Conservation (phyloP, 129 eudicot species). For the Rutidosis leptorrhynchoides region DNA sequence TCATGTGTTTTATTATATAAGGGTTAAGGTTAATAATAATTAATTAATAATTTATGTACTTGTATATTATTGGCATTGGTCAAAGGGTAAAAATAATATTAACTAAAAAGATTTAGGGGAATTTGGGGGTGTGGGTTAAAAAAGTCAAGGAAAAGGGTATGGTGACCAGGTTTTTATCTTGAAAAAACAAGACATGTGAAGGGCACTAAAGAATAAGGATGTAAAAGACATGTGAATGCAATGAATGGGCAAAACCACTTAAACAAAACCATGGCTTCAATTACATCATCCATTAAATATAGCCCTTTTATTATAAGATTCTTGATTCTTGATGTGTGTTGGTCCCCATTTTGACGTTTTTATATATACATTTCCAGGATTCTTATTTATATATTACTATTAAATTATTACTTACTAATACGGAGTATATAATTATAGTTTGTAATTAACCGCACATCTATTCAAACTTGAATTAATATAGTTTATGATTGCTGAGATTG, state of each 20-base stretch:
- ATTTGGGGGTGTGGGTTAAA: slow-evolving; percentile 14
- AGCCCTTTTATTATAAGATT: slow-evolving; percentile 35
- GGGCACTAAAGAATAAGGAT: slow-evolving; percentile 41
- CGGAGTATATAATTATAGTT: background rate
- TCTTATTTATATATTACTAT: slow-evolving; percentile 6
- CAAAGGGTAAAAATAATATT: slow-evolving; percentile 11
- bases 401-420: no score
- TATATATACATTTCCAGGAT: slow-evolving; percentile 24
- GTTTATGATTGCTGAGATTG: slow-evolving; percentile 13
- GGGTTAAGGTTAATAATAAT: no score
- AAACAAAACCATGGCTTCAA: slow-evolving; percentile 39
- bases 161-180: slow-evolving; percentile 30
- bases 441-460: background rate
- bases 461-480: background rate
- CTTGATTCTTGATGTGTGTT: slow-evolving; percentile 39
- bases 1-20: no score
- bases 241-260: slow-evolving; percentile 42
- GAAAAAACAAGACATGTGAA: slow-evolving; percentile 40
- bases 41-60: no score
- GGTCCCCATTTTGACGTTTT: slow-evolving; percentile 39
- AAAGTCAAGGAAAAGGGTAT: slow-evolving; percentile 32
- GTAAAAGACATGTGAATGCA: slow-evolving; percentile 38
- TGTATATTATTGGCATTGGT: background rate
- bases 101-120: slow-evolving; percentile 22
- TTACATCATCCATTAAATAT: slow-evolving; percentile 38